These are phyloP conservation scores for Vaccinium macrocarpon DNA, from an alignment of 148 eudicot species.

Conservation along the genomic window DNA sequence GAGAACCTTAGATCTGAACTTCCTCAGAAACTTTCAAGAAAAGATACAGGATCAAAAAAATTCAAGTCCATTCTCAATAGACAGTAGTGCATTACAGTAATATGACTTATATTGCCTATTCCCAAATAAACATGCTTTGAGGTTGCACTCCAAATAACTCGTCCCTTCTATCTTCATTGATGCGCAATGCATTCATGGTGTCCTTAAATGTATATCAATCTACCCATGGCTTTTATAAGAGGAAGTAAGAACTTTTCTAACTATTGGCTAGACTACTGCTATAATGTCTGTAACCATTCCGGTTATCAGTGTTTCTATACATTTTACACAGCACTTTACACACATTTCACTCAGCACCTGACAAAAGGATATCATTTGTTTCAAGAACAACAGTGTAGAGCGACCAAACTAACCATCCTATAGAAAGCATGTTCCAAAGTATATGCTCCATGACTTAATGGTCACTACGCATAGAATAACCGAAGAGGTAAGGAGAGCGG, in stretches of 20 bases:
- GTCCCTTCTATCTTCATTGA: conserved; percentile 1
- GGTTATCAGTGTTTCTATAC: background rate
- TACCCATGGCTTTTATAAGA: background rate
- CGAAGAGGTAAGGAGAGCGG: background rate
- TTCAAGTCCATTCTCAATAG: background rate
- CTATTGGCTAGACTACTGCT: background rate
- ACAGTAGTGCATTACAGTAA: background rate
- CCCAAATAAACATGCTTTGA: conserved; percentile 2
- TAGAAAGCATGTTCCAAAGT: background rate
- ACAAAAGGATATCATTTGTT: background rate
- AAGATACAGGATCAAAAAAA: background rate
- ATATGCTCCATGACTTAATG: background rate
- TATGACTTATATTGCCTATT: background rate
- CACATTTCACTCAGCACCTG: background rate
- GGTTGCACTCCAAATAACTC: background rate
- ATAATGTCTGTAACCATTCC: background rate
- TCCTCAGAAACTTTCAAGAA: background rate
- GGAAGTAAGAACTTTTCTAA: background rate
- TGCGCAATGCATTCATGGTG: background rate
- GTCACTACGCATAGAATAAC: background rate
- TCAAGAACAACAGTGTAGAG: background rate
- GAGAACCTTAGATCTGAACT: background rate
- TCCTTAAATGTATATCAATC: background rate
- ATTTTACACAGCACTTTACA: background rate
- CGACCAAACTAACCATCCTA: background rate